A percentile compares a stretch with the other conserved stretches of the same genome.
Evolutionary conservation across 495 filamentous ascomycete genomes (phyloP).

Genomic region (Penicillium waksmanii): DNA sequence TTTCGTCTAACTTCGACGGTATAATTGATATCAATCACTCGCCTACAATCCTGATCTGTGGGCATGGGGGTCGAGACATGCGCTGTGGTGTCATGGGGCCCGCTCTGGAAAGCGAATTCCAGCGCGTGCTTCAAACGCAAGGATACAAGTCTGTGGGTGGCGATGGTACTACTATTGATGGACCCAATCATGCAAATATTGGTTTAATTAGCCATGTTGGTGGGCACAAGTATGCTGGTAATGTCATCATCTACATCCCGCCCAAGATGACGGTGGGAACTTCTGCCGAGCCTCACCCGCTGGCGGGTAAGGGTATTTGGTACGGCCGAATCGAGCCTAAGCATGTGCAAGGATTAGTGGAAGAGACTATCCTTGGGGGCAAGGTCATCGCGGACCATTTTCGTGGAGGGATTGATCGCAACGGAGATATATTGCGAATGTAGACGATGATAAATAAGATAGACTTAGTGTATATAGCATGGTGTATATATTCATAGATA

Average conservation of each 20-base stretch:
- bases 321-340: slow-evolving; percentile 87
- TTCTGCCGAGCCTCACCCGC: slow-evolving; percentile 41
- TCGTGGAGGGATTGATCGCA: slow-evolving; percentile 46
- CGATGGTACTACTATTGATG: slow-evolving; percentile 28
- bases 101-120: slow-evolving; percentile 69
- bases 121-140: slow-evolving; percentile 43
- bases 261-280: slow-evolving; percentile 44
- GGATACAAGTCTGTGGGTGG: slow-evolving; percentile 31
- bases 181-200: slow-evolving; percentile 55
- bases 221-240: slow-evolving; percentile 92
- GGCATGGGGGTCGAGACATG: slow-evolving; percentile 76
- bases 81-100: slow-evolving; percentile 84
- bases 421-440: slow-evolving; percentile 44
- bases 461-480: not conserved
- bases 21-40: slow-evolving; percentile 61
- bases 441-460: slow-evolving; percentile 17
- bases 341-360: slow-evolving; percentile 84
- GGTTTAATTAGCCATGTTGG: slow-evolving; percentile 86
- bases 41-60: slow-evolving; percentile 79
- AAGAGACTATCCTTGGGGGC: slow-evolving; percentile 76
- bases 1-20: slow-evolving; percentile 40
- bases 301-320: slow-evolving; percentile 88
- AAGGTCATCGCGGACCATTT: slow-evolving; percentile 78
- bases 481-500: not conserved
- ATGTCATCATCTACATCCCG: slow-evolving; percentile 89